Evolutionary conservation across 2,329 filamentous ascomycete species (phyloP), one percentile per base, ranked within the genome.

Genomic region (Ascochyta rabiei): DNA sequence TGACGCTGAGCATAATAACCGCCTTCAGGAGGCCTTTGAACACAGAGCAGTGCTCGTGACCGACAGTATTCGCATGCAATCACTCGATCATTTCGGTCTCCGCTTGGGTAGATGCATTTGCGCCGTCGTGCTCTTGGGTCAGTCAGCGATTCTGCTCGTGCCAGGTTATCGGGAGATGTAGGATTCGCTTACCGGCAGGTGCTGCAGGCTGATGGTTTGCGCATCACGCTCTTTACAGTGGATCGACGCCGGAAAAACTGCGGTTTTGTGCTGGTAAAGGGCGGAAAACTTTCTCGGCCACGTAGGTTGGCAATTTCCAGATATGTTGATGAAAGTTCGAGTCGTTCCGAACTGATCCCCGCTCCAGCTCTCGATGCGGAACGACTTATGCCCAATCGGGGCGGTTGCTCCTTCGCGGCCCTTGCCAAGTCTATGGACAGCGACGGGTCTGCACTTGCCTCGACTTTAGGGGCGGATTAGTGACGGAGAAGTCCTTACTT

Each of bases 1-100:
- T 49, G 61, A 49, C 62, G 59, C 45, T 56, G 57, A 40, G 64
- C 64, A 58, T 67, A 67, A 39, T 67, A 67, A 12, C 64, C 64
- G 15, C 64, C 64, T 45, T 65, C 62, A 42, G 64, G 64, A 6
- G 64, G 64, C 9, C 51, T 59, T 40, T 65, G 64, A 6, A 67
- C 46, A 48, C 64, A 67, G 7, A 40, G 59, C 33, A 61, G 47
- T 28, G 59, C 62, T 53, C 62, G 62, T 30, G 61, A 57, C 31
- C 53, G 45, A 48, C 64, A 67, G 35, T 67, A 58, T 23, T 65
- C 59, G 46, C 64, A 67, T 21, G 51, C 52, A 18, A 58, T 53
- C 38, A 50, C 56, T 16, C 54, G 49, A 35, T 52, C 48, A 41
- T 42, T 46, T 40, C 56, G 48, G 12, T 59, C 46, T 41, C 40